phyloP scores from a whole-genome alignment of 140 eudicot species.

The Bidens hawaiensis region DNA sequence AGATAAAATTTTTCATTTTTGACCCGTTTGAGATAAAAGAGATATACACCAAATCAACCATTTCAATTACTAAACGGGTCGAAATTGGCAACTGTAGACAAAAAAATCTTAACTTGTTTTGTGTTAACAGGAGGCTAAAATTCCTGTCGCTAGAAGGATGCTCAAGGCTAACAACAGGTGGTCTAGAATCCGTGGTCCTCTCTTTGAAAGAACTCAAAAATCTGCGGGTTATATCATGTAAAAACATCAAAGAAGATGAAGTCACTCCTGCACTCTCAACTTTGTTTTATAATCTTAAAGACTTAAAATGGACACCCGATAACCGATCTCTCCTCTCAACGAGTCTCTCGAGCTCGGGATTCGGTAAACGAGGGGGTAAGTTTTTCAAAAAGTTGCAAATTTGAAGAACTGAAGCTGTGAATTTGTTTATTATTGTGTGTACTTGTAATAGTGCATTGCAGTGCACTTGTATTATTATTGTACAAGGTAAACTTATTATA shows the following conservation, averaged over 20 bases:
- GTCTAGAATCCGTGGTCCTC: constrained; percentile 54
- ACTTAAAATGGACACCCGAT: constrained; percentile 81
- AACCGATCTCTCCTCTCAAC: constrained; percentile 51
- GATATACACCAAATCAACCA: background rate
- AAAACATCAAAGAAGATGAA: constrained; percentile 65
- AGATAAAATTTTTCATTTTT: no score
- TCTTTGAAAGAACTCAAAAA: constrained; percentile 63
- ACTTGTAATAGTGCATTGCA: constrained; percentile 3
- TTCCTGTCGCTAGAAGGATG: constrained; percentile 77
- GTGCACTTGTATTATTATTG: constrained; percentile 12
- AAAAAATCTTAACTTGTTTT: background rate
- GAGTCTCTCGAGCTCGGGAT: constrained; percentile 57
- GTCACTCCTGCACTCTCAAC: constrained; percentile 51
- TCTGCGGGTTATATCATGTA: constrained; percentile 72
- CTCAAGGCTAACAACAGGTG: constrained; percentile 57
- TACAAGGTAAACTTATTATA: background rate
- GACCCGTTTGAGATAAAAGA: no score
- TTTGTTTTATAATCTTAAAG: constrained; percentile 57
- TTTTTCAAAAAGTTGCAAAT: constrained; percentile 66
- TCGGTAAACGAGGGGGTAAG: constrained; percentile 75
- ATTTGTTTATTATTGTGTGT: constrained; percentile 10
- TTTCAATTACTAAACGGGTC: background rate
- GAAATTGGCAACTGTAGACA: background rate
- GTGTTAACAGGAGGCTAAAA: constrained; percentile 52
- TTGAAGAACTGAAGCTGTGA: constrained; percentile 14